Base-by-base conservation (phyloP, 1,284 basidiomycete genomes). In the Fomitopsis palustris region DNA sequence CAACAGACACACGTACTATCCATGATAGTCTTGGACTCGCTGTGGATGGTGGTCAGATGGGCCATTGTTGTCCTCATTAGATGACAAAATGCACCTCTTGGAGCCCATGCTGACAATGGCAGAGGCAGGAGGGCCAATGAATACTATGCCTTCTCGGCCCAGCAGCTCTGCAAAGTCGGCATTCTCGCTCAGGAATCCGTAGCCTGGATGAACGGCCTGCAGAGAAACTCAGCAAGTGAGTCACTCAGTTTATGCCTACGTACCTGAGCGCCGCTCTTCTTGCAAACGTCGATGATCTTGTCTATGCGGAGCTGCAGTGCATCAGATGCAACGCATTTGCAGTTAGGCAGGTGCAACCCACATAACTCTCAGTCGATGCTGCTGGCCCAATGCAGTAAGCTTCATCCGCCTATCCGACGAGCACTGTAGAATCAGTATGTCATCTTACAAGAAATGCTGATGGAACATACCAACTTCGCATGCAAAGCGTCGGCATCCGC, bases 81-180 rank as follows among this genome's bases (percentile, higher is more conserved):
- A 23, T 21, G 43, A n/a, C 52, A 21, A 37, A 17, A 49, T 17
- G 19, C n/a, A 88, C 90, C 86, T 93, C 77, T 96, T 96, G 5
- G 90, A 93, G 3, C 93, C 94, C 93, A 96, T 95, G 61, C 88
- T 90, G 21, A 96, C 85, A 65, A 99, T 99, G 57, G 96, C 96
- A 70, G 88, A 87, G 8, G 95, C 88, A 25, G 95, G 93, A 51
- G 96, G 96, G 8, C 96, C 96, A 68, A 99, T 96, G 73, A 99
- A 99, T 17, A 93, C 87, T 63, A 99, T 90, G 12, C 96, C 95
- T 65, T 93, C 95, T 58, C 87, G 81, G 58, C 93, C 89, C 41
- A 98, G 86, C 64, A 82, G 86, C 66, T 90, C 85, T 9, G 97
- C 90, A 72, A 99, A 99, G 49, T 79, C 80, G 27, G 95, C 90